Evolutionary conservation across 495 filamentous ascomycete genomes (phyloP).

Genomic region (Beverwykella pulmonaria): DNA sequence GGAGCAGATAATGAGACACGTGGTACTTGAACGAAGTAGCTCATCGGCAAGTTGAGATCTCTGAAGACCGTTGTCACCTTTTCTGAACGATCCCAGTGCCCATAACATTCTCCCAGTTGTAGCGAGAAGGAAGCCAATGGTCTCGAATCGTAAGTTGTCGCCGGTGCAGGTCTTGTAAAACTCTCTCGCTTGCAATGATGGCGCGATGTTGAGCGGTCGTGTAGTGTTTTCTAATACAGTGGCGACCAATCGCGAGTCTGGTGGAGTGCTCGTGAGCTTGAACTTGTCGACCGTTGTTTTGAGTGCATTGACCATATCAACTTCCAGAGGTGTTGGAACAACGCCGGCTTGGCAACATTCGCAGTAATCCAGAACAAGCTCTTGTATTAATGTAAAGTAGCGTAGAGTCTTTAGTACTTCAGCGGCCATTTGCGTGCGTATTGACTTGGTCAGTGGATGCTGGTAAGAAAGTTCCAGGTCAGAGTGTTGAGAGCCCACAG

Average conservation of each 20-base stretch:
- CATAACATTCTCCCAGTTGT: conserved; percentile 9
- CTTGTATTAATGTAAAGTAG: conserved; percentile 3
- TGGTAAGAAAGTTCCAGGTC: conserved; percentile 9
- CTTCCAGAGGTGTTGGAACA: background rate
- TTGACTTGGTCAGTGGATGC: conserved; percentile 10
- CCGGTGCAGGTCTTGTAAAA: conserved; percentile 25
- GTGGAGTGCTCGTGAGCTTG: conserved; percentile 2
- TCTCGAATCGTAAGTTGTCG: conserved; percentile 26
- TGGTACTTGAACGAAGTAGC: conserved; percentile 21
- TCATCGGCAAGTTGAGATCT: conserved; percentile 13
- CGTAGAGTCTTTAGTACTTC: conserved; percentile 18
- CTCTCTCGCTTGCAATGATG: background rate
- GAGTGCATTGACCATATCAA: conserved; percentile 8
- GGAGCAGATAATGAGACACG: conserved; percentile 19
- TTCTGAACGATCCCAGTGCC: background rate
- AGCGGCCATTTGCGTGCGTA: conserved; percentile 16
- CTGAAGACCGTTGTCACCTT: background rate
- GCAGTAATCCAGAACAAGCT: conserved; percentile 1
- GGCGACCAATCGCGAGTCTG: conserved; percentile 9
- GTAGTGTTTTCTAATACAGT: conserved; percentile 14
- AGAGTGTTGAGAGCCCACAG: background rate
- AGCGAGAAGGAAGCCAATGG: conserved; percentile 12
- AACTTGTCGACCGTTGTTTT: conserved; percentile 17
- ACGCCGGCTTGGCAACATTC: background rate
- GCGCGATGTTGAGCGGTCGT: conserved; percentile 16